A percentile compares a stretch with the other conserved stretches of the same genome.
Conservation (phyloP, 345 rosid species). For the Camelina laxa region DNA sequence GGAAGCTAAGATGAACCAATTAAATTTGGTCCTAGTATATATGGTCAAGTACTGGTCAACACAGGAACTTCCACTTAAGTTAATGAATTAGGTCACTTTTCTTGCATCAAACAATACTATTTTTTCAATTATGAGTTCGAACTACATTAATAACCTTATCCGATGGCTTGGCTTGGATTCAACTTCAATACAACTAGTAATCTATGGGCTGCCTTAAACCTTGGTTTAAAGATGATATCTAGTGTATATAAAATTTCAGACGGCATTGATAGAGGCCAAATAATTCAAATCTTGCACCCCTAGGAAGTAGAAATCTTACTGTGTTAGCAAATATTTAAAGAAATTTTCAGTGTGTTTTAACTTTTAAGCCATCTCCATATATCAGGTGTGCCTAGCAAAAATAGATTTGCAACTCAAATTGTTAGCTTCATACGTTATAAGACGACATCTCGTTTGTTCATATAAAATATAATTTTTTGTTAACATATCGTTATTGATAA, state of each 20-base stretch:
- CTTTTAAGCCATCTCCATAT: too few species aligned
- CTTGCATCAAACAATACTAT: background rate
- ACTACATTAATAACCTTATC: constrained; percentile 7
- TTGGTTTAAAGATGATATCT: constrained; percentile 14
- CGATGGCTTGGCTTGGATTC: background rate
- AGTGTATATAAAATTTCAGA: background rate
- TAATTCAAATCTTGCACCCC: background rate
- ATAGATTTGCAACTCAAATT: too few species aligned
- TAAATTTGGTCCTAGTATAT: background rate
- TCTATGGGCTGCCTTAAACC: background rate
- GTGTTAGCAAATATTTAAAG: too few species aligned
- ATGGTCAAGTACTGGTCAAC: background rate
- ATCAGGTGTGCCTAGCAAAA: too few species aligned
- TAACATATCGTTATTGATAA: too few species aligned
- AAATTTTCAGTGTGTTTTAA: too few species aligned
- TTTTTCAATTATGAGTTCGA: background rate
- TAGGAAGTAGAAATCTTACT: too few species aligned
- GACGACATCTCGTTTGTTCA: too few species aligned
- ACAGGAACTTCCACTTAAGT: background rate
- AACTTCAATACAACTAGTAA: background rate
- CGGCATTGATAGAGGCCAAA: background rate
- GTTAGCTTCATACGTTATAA: too few species aligned
- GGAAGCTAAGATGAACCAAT: background rate
- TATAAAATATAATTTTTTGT: too few species aligned
- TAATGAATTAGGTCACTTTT: background rate